Evolutionary conservation across 768 basidiomycete species (phyloP), one percentile per base, ranked within the genome.

Genomic region (Leccinum boreale): DNA sequence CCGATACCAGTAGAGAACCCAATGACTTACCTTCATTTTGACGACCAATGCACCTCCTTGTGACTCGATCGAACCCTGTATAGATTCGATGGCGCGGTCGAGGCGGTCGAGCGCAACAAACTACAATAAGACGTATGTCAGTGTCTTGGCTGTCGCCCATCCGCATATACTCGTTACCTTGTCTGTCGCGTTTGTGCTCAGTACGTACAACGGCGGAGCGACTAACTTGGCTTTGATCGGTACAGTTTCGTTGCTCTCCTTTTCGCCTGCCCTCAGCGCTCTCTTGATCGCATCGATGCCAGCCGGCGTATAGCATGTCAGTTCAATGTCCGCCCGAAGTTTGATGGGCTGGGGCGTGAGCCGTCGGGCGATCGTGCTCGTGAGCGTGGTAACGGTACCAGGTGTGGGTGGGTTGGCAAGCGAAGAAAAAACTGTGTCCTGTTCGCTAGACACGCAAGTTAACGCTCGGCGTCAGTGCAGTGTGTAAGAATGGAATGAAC

Each of bases 311-410:
- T 97, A 99, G 74, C 96, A 98, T 42, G 94, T 97, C 47, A 99
- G 77, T 75, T 98, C 94, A 66, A 99, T 91, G 74, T 99, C 97
- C 4, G 97, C 94, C 65, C 97, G 92, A 42, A 99, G 84, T 77
- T 98, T 99, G 80, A 99, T 95, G 5, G 97, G 94, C 73, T 99
- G 97, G 2, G 97, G 97, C 0, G 97, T 99, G 39, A 98, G 80
- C 12, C 97, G 88, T 46, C 94, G 88, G 7, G 95, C 94, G 68
- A 99, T 97, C 21, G 93, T 96, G 55, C 81, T 74, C 60, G 82
- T 83, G 19, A 98, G 82, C 45, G 90, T 79, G 4, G 79, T 73
- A 29, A 85, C 76, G 1, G 87, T 87, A 1, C 83, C 77, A 6
- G 78, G 67, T 3, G 84, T 77, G 51, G 88, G 75, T 8, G 85